These are phyloP conservation scores for Dactylorhiza incarnata DNA, from an alignment of 106 monocot species.

Conservation along the genomic window DNA sequence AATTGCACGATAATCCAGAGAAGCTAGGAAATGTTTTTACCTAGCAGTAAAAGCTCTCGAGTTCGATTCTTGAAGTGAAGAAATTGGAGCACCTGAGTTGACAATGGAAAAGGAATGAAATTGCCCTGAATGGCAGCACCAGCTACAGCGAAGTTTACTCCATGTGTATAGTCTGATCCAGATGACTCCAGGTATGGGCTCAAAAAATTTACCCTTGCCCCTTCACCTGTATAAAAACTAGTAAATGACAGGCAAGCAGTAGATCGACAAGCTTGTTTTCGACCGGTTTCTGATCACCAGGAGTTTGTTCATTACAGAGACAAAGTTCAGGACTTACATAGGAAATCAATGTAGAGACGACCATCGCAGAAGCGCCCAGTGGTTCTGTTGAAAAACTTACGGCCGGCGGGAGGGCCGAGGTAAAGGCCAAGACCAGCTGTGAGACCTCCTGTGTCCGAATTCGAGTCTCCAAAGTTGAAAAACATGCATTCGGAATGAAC, in stretches of 20 bases:
- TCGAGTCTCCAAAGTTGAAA: too few species aligned
- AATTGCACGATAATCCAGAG: too few species aligned
- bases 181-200: conserved; percentile 61
- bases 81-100: conserved; percentile 43
- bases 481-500: conserved; percentile 27
- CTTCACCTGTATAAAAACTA: conserved; percentile 25
- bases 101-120: conserved; percentile 32
- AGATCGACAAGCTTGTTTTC: too few species aligned
- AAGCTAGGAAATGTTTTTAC: too few species aligned
- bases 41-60: conserved; percentile 28
- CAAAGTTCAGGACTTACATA: conserved; percentile 40
- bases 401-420: conserved; percentile 38
- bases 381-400: conserved; percentile 35
- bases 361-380: conserved; percentile 54
- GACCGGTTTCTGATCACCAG: too few species aligned
- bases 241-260: too few species aligned
- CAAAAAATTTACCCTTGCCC: conserved; percentile 36
- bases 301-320: too few species aligned
- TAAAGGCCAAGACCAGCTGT: conserved; percentile 36
- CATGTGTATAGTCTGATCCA: conserved; percentile 34
- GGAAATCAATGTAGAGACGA: conserved; percentile 49
- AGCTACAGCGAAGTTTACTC: conserved; percentile 57
- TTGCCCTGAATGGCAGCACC: conserved; percentile 24
- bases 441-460: conserved; percentile 37
- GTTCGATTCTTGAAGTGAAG: conserved; percentile 65